Evolutionary conservation across 2,329 filamentous ascomycete genomes (phyloP).

Genomic region (Tolypocladium guangdongense): DNA sequence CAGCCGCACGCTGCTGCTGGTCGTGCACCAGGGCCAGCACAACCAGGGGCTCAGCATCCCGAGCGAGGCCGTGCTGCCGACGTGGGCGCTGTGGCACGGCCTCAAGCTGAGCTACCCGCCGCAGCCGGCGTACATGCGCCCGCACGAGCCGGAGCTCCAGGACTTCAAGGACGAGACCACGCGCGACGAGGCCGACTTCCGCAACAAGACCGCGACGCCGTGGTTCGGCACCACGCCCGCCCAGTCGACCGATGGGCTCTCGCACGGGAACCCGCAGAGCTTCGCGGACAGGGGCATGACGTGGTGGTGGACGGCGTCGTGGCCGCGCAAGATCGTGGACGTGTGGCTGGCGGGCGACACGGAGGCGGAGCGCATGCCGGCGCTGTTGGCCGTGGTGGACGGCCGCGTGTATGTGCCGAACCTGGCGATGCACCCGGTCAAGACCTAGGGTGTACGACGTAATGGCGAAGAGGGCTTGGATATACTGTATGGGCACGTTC

Average conservation of each 20-base stretch:
- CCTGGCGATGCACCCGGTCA: constrained; percentile 26
- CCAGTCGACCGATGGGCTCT: constrained; percentile 14
- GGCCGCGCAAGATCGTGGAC: constrained; percentile 19
- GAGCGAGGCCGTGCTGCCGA: constrained; percentile 23
- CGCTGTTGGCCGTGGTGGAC: constrained; percentile 15
- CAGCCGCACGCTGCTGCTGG: constrained; percentile 18
- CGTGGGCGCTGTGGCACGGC: constrained; percentile 25
- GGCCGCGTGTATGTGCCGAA: constrained; percentile 22
- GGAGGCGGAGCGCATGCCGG: constrained; percentile 11
- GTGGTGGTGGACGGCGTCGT: constrained; percentile 24
- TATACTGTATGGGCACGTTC: too few species aligned
- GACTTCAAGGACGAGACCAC: constrained; percentile 7
- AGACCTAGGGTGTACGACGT: constrained; percentile 13
- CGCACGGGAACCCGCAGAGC: constrained; percentile 12
- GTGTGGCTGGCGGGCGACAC: constrained; percentile 18
- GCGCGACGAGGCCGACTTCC: constrained; percentile 1
- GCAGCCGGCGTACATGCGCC: constrained; percentile 20
- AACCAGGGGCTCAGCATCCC: constrained; percentile 17
- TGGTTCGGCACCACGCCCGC: constrained; percentile 19
- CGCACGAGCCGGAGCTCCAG: not conserved
- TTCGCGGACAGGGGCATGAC: constrained; percentile 11
- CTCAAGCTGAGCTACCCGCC: constrained; percentile 26
- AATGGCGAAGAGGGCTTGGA: too few species aligned
- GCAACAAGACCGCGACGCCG: constrained; percentile 1
- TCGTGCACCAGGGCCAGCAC: constrained; percentile 21